A percentile compares a stretch with the other conserved stretches of the same genome.
Evolutionary conservation across 164 flowering plant species (phyloP).

Genomic region (Vitis rupestris): DNA sequence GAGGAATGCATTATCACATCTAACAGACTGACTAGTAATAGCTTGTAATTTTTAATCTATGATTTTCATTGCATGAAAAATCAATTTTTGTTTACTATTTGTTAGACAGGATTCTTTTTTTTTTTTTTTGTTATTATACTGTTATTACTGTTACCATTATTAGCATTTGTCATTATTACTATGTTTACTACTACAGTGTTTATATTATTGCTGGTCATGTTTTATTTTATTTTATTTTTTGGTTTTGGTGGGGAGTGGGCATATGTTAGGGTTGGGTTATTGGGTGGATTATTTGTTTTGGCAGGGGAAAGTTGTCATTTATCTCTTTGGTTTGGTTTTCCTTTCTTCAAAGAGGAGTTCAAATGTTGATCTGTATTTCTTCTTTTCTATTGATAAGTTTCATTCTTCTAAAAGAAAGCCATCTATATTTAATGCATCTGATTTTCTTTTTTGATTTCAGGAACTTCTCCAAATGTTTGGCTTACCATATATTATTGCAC

Average conservation of each 20-base stretch:
- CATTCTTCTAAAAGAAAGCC: not conserved
- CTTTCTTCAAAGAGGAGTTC: too few relatives aligned
- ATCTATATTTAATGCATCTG: conserved; percentile 1
- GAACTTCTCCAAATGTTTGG: conserved; percentile 98
- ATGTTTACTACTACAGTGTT: too few relatives aligned
- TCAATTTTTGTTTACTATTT: too few relatives aligned
- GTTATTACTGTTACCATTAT: too few relatives aligned
- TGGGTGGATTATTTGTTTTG: not conserved
- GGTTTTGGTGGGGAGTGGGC: not conserved
- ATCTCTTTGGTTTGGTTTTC: too few relatives aligned
- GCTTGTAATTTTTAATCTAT: too few relatives aligned
- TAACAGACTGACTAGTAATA: not conserved
- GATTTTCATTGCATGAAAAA: too few relatives aligned
- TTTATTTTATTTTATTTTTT: not conserved
- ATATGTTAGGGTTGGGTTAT: too few relatives aligned
- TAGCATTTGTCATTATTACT: too few relatives aligned
- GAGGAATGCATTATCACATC: not conserved
- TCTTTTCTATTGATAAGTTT: not conserved
- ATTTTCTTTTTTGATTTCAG: conserved; percentile 29
- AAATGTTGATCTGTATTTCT: too few relatives aligned
- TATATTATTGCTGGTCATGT: not conserved
- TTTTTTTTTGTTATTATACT: too few relatives aligned
- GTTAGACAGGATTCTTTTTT: too few relatives aligned
- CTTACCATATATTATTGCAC: conserved; percentile 92
- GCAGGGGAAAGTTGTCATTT: not conserved